Conservation (phyloP, 1,139 yeast species). For the Candida sp. region DNA sequence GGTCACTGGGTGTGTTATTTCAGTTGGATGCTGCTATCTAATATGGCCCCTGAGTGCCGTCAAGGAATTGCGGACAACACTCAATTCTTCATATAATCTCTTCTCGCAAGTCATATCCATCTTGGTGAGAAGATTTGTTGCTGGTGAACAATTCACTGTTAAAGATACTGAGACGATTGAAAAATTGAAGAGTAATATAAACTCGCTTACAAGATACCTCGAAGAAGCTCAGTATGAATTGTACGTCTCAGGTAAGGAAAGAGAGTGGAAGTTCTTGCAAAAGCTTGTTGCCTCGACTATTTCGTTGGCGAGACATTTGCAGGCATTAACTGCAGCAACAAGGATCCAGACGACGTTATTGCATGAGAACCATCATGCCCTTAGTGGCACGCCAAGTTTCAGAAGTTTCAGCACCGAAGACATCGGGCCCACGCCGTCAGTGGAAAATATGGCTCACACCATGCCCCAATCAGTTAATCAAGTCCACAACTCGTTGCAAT, state of each 20-base stretch:
- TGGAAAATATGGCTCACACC: constrained; percentile 30
- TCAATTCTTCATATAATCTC: constrained; percentile 57
- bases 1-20: constrained; percentile 60
- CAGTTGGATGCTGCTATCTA: constrained; percentile 60
- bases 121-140: constrained; percentile 57
- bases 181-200: constrained; percentile 43
- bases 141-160: constrained; percentile 48
- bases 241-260: constrained; percentile 54
- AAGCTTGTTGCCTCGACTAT: constrained; percentile 56
- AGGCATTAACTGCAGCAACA: constrained; percentile 70
- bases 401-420: constrained; percentile 10
- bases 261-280: constrained; percentile 49
- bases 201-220: constrained; percentile 44
- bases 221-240: constrained; percentile 71
- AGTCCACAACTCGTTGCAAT: constrained; percentile 29
- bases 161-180: constrained; percentile 41
- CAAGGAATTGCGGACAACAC: constrained; percentile 41
- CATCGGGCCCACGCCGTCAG: constrained; percentile 26
- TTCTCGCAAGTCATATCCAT: constrained; percentile 57
- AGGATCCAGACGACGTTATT: constrained; percentile 67
- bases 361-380: constrained; percentile 17
- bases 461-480: constrained; percentile 22
- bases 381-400: constrained; percentile 10
- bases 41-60: constrained; percentile 72
- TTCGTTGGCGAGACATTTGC: constrained; percentile 59